Conservation (phyloP, 495 filamentous ascomycete species). For the Neurospora cerealis region DNA sequence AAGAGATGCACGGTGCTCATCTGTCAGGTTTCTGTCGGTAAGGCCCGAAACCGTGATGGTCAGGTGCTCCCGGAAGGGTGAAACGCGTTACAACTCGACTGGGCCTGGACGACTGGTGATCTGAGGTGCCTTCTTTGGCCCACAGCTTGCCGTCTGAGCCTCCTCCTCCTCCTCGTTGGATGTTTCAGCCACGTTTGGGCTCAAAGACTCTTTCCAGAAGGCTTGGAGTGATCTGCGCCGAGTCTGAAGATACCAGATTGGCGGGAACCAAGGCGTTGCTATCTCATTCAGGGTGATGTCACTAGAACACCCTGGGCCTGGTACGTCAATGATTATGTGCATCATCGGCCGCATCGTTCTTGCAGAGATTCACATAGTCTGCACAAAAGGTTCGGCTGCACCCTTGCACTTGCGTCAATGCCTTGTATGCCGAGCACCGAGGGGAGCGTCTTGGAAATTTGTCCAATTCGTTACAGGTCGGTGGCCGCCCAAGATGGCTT, state of each 20-base stretch:
- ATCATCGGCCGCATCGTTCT: conserved; percentile 2
- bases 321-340: conserved; percentile 10
- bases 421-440: conserved; percentile 15
- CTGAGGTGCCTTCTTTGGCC: background rate
- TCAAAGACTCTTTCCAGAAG: background rate
- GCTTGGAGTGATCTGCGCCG: background rate
- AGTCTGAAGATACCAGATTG: background rate
- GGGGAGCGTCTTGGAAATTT: background rate
- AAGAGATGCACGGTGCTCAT: background rate
- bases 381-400: conserved; percentile 9
- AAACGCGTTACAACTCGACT: background rate
- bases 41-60: background rate
- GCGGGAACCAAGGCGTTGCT: background rate
- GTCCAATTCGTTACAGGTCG: conserved; percentile 17
- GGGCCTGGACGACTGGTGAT: background rate
- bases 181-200: background rate
- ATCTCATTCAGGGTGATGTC: conserved; percentile 4
- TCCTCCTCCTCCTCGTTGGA: background rate
- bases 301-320: conserved; percentile 10
- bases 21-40: background rate
- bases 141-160: background rate
- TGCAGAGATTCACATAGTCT: conserved; percentile 1
- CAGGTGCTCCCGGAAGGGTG: background rate
- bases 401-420: conserved; percentile 26
- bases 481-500: background rate